Base-by-base conservation (phyloP, 495 filamentous ascomycete species). In the Penicillium odoratum region DNA sequence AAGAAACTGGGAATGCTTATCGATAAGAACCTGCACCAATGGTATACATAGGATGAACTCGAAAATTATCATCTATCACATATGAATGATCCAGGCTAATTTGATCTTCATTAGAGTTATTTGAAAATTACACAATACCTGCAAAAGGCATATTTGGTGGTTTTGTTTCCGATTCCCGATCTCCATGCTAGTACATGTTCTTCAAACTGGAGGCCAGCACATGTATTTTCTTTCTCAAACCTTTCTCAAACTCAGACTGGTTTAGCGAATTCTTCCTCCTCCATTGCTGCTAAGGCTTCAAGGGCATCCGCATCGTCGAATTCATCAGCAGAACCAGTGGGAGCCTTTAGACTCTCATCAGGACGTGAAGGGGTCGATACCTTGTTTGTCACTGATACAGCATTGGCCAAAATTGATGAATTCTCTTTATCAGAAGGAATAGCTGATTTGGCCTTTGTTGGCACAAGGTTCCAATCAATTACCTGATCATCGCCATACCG, bases 401-500 rank as follows among this genome's bases (percentile, higher is more conserved):
- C 50, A 55, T 64, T 64, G 28, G 48, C 50, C 28, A 49, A 51
- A 16, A 43, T 31, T 6, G 59, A 38, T 11, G 49, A 51, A 36
- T 65, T 65, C 46, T 71, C 59, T 63, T 66, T 66, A 33, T 63
- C 58, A 3, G 61, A 55, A 2, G 64, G 40, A 15, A 58, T 42
- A 48, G 61, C 40, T 10, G 50, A 40, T 6, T 36, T 51, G 9
- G 60, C 59, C 21, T 70, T 64, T 26, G 55, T 64, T 5, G 74
- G 62, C 4, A 82, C 79, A 58, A 98, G 69, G 71, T 85, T 83
- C 94, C 94, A 98, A 69, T 97, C 86, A 66, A 98, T 92, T 62
- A 81, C 79, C n/a, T 81, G 85, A 5, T 85, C 87, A 33, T 79
- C 78, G 2, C 95, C 94, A 73, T 98, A 96, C 51, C 86, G 74